Conservation (phyloP, 495 filamentous ascomycete species). For the Trypethelium eluteriae region DNA sequence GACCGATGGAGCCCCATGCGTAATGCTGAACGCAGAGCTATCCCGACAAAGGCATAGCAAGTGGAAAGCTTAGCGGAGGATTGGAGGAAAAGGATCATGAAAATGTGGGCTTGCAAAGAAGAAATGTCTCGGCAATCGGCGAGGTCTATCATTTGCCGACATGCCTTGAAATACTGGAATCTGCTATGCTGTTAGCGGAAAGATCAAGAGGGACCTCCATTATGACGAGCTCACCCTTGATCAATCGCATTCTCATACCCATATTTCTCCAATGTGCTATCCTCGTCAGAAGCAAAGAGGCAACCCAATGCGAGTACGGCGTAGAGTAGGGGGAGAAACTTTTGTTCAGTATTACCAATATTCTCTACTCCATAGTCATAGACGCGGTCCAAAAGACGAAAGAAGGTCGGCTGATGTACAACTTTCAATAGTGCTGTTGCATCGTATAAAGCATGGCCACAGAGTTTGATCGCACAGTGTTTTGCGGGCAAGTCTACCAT, state of each 20-base stretch:
- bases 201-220: background rate
- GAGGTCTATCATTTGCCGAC: slow-evolving; percentile 76
- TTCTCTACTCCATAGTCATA: slow-evolving; percentile 65
- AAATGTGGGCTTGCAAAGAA: slow-evolving; percentile 78
- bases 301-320: slow-evolving; percentile 77
- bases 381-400: slow-evolving; percentile 64
- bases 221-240: slow-evolving; percentile 56
- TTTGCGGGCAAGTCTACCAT: slow-evolving; percentile 52
- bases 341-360: slow-evolving; percentile 65
- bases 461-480: slow-evolving; percentile 59
- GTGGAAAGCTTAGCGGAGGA: slow-evolving; percentile 84
- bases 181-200: slow-evolving; percentile 38
- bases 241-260: slow-evolving; percentile 69
- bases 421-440: slow-evolving; percentile 77
- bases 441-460: slow-evolving; percentile 71
- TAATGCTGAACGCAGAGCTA: slow-evolving; percentile 76
- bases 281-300: slow-evolving; percentile 59
- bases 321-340: slow-evolving; percentile 77
- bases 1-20: slow-evolving; percentile 84
- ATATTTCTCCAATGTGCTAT: slow-evolving; percentile 41
- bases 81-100: slow-evolving; percentile 90
- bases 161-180: slow-evolving; percentile 74
- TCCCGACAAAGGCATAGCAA: slow-evolving; percentile 88
- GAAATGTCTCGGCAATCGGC: slow-evolving; percentile 83
- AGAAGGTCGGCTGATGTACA: slow-evolving; percentile 84